A percentile compares a stretch with the other conserved stretches of the same genome.
These are phyloP conservation scores for Corynespora cassiicola DNA, from an alignment of 2,329 filamentous ascomycete species.

Conservation along the genomic window DNA sequence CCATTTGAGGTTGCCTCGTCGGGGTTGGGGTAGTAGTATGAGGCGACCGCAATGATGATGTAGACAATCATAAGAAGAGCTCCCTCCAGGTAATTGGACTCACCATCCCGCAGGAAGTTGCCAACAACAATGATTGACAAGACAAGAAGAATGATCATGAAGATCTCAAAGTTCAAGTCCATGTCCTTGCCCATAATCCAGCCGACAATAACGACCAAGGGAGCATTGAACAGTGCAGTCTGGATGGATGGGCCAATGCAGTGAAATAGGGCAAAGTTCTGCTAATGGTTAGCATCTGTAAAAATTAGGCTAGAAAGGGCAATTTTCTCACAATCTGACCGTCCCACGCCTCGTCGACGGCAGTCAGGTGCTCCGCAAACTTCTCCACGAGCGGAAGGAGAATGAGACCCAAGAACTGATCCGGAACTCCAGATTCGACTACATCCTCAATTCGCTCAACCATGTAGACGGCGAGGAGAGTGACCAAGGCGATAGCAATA, in stretches of 20 bases:
- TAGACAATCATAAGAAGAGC: conserved; percentile 77
- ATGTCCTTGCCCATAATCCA: conserved; percentile 77
- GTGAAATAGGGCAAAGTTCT: conserved; percentile 82
- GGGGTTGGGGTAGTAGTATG: conserved; percentile 68
- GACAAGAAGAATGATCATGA: conserved; percentile 82
- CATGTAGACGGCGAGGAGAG: conserved; percentile 74
- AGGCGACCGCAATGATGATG: conserved; percentile 65
- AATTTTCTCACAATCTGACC: conserved; percentile 64
- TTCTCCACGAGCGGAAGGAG: conserved; percentile 85
- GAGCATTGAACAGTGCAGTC: conserved; percentile 86
- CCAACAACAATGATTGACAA: conserved; percentile 86
- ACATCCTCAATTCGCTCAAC: conserved; percentile 75
- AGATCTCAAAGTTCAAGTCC: conserved; percentile 85
- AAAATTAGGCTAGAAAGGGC: neutral
- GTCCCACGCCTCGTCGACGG: conserved; percentile 84
- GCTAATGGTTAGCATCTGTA: conserved; percentile 6
- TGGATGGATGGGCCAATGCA: conserved; percentile 88
- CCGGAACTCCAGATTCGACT: conserved; percentile 57
- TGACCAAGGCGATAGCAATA: conserved; percentile 71
- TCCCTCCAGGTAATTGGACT: conserved; percentile 90
- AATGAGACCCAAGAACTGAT: conserved; percentile 72
- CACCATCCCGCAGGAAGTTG: conserved; percentile 85
- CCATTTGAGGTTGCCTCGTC: conserved; percentile 40
- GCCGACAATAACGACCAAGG: conserved; percentile 80
- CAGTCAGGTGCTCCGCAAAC: conserved; percentile 83